A percentile compares a stretch with the other conserved stretches of the same genome.
These are phyloP conservation scores for Fusarium keratoplasticum DNA, from an alignment of 2,329 filamentous ascomycete species.

Conservation along the genomic window DNA sequence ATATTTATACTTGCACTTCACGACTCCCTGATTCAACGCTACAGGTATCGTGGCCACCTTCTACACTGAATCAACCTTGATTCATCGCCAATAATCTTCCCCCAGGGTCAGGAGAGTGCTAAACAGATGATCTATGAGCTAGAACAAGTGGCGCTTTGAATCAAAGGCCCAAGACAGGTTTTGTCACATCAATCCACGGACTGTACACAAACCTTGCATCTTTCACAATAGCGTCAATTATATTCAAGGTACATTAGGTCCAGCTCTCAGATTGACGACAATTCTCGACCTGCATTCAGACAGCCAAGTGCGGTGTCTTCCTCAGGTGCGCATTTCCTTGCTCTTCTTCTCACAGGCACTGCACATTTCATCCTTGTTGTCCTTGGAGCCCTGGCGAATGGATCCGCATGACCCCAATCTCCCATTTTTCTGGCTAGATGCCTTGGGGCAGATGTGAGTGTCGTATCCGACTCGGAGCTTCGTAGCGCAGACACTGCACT, in stretches of 20 bases:
- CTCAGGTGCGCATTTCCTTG: neutral
- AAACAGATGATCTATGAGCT: neutral
- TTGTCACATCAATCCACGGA: neutral
- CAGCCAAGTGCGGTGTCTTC: neutral
- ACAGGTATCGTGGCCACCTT: neutral
- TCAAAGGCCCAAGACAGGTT: fast-evolving
- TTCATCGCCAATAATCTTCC: neutral
- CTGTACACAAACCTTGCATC: neutral
- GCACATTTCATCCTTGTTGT: neutral
- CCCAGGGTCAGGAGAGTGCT: neutral
- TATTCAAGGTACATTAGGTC: neutral
- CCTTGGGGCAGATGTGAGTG: neutral
- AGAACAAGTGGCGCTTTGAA: neutral
- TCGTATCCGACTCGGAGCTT: neutral
- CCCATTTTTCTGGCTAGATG: neutral
- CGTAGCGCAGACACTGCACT: neutral
- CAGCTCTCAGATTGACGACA: neutral
- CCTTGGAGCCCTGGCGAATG: neutral
- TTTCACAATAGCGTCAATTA: neutral
- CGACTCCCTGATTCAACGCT: neutral
- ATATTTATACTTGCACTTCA: neutral
- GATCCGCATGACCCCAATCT: neutral
- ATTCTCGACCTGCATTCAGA: neutral
- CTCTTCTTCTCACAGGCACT: neutral
- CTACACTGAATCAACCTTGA: neutral